These are phyloP conservation scores for Cryphonectria japonica DNA, from an alignment of 2,329 filamentous ascomycete genomes.

Conservation along the genomic window DNA sequence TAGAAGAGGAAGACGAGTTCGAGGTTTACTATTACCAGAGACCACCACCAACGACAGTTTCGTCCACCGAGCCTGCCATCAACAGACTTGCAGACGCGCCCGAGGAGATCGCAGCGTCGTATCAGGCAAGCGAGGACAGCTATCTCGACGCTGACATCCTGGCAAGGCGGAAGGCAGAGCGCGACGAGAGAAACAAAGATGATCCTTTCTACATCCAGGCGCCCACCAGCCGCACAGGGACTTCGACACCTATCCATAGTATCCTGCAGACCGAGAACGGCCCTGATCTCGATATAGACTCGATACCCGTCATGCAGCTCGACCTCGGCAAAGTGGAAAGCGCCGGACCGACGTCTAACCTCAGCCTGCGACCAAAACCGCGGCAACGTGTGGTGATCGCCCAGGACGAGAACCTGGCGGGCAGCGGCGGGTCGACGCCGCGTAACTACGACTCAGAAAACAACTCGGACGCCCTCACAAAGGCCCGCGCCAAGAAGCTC, in stretches of 20 bases:
- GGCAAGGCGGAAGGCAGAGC: slow-evolving; percentile 74
- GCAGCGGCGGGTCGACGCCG: slow-evolving; percentile 52
- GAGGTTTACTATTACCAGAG: slow-evolving; percentile 67
- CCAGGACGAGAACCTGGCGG: slow-evolving; percentile 72
- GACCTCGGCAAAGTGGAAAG: slow-evolving; percentile 64
- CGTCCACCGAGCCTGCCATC: slow-evolving; percentile 59
- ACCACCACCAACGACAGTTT: slow-evolving; percentile 54
- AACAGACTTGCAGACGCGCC: slow-evolving; percentile 51
- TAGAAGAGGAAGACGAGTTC: slow-evolving; percentile 67
- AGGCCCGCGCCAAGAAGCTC: slow-evolving; percentile 52
- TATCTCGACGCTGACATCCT: slow-evolving; percentile 75
- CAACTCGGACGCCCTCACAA: slow-evolving; percentile 52
- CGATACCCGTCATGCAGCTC: slow-evolving; percentile 94
- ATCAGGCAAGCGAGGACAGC: slow-evolving; percentile 64
- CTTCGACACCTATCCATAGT: slow-evolving; percentile 77
- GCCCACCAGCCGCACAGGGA: slow-evolving; percentile 44
- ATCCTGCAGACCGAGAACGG: slow-evolving; percentile 75
- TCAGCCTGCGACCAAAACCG: slow-evolving; percentile 43
- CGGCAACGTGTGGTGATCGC: slow-evolving; percentile 69
- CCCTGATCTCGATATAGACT: slow-evolving; percentile 84
- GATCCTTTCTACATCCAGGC: slow-evolving; percentile 89
- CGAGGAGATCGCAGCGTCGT: slow-evolving; percentile 55
- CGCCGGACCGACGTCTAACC: slow-evolving; percentile 34
- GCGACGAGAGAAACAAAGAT: slow-evolving; percentile 81
- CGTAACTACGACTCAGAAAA: slow-evolving; percentile 60